A percentile compares a stretch with the other conserved stretches of the same genome.
Conservation (phyloP, 1,284 basidiomycete genomes). For the Cutaneotrichosporon sp. region DNA sequence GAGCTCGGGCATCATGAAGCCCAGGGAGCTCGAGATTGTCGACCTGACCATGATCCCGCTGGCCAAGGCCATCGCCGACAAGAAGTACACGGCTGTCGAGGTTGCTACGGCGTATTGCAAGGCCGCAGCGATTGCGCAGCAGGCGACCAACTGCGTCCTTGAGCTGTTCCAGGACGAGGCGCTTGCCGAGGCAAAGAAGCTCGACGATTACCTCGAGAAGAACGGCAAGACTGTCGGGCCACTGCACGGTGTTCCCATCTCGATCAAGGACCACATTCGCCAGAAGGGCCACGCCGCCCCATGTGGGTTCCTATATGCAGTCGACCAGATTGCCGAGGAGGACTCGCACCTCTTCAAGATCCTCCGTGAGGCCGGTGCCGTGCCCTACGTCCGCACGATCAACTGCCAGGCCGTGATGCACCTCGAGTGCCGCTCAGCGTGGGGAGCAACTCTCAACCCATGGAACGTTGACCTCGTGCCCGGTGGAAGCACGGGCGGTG, state of each 20-base stretch:
- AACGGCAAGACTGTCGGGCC: conserved; percentile 58
- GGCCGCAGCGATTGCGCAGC: conserved; percentile 32
- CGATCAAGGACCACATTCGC: conserved; percentile 58
- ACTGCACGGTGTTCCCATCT: conserved; percentile 64
- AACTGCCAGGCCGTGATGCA: conserved; percentile 38
- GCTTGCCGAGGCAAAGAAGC: conserved; percentile 60
- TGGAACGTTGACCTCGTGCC: conserved; percentile 47
- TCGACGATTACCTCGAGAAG: conserved; percentile 60
- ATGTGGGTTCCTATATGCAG: conserved; percentile 26
- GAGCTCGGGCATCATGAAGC: conserved; percentile 17
- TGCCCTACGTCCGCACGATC: conserved; percentile 18
- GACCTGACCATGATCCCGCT: conserved; percentile 56
- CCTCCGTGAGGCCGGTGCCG: conserved; percentile 21
- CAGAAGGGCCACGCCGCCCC: conserved; percentile 47
- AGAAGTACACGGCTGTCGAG: conserved; percentile 33
- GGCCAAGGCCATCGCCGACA: conserved; percentile 34
- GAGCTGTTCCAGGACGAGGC: conserved; percentile 67
- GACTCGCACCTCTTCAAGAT: conserved; percentile 24
- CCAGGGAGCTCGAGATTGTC: conserved; percentile 34
- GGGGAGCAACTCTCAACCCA: conserved; percentile 51
- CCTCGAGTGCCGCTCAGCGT: conserved; percentile 33
- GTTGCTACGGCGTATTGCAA: conserved; percentile 36
- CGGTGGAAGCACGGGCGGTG: conserved; percentile 53
- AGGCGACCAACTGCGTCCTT: conserved; percentile 65
- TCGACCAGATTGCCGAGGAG: conserved; percentile 22